Percentiles rank a stretch among this genome's conserved stretches.
Evolutionary conservation across 768 basidiomycete genomes (phyloP).

Genomic region (Termitomyces sp.): DNA sequence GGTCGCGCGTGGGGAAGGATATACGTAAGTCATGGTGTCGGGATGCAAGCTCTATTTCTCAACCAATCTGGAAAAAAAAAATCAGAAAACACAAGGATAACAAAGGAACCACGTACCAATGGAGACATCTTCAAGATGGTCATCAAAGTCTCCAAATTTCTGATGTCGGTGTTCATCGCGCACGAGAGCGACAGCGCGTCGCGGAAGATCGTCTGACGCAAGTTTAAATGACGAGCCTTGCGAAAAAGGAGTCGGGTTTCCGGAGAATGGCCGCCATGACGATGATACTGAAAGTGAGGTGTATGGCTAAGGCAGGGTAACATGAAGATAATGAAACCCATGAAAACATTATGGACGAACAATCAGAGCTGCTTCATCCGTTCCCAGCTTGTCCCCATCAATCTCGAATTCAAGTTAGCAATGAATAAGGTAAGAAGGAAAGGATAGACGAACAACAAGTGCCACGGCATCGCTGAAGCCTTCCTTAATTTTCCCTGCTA

Average conservation of each 20-base stretch:
- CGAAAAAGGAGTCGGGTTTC: slow-evolving; percentile 39
- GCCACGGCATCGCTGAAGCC: slow-evolving; percentile 61
- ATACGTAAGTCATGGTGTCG: slow-evolving; percentile 17
- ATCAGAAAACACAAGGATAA: slow-evolving; percentile 15
- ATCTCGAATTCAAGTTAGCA: slow-evolving; percentile 35
- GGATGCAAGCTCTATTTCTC: slow-evolving; percentile 34
- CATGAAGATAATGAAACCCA: background rate
- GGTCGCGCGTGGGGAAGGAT: background rate
- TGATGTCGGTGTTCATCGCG: slow-evolving; percentile 47
- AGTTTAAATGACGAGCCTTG: slow-evolving; percentile 45
- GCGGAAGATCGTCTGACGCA: slow-evolving; percentile 39
- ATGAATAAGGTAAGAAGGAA: background rate
- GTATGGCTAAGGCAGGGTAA: slow-evolving; percentile 43
- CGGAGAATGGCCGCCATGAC: slow-evolving; percentile 46
- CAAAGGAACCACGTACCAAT: slow-evolving; percentile 31
- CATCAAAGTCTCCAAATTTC: slow-evolving; percentile 77
- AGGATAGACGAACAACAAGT: slow-evolving; percentile 52
- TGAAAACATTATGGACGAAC: slow-evolving; percentile 35
- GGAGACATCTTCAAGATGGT: slow-evolving; percentile 73
- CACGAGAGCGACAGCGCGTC: slow-evolving; percentile 46
- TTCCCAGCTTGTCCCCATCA: slow-evolving; percentile 56
- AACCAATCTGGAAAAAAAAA: slow-evolving; percentile 34
- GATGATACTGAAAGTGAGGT: slow-evolving; percentile 30
- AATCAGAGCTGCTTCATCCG: slow-evolving; percentile 49
- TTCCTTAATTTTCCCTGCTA: slow-evolving; percentile 51